Conservation (phyloP, 495 filamentous ascomycete genomes). For the Penicillium bialowiezense region DNA sequence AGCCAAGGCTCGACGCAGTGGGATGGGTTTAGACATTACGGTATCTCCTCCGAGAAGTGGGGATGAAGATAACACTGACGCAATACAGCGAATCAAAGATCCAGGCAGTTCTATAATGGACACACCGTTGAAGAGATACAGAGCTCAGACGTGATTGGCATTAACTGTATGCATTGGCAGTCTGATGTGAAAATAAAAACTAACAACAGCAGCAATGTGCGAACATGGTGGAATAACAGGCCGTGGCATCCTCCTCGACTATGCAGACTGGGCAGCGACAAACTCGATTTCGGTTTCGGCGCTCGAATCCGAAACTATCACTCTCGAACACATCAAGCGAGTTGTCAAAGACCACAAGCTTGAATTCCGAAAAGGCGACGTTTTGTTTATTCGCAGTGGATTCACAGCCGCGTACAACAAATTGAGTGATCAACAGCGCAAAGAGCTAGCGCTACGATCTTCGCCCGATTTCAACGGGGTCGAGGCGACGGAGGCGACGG, state of each 20-base stretch:
- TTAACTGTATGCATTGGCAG: conserved; percentile 32
- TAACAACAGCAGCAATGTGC: conserved; percentile 13
- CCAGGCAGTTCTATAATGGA: conserved; percentile 57
- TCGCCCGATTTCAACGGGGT: conserved; percentile 36
- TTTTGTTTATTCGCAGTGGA: conserved; percentile 49
- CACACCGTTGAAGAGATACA: conserved; percentile 56
- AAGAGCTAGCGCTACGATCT: conserved; percentile 16
- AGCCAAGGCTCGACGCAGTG: conserved; percentile 41
- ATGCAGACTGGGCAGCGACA: conserved; percentile 44
- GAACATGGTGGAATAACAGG: conserved; percentile 41
- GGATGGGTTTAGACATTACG: conserved; percentile 53
- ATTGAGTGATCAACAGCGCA: conserved; percentile 21
- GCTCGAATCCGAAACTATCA: conserved; percentile 32
- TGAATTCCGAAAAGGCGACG: conserved; percentile 42
- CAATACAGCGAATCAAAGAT: conserved; percentile 40
- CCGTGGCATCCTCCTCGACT: conserved; percentile 51
- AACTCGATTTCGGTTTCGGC: conserved; percentile 27
- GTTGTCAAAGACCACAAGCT: conserved; percentile 30
- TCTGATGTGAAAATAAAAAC: not conserved
- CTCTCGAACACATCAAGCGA: conserved; percentile 30
- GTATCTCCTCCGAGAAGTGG: conserved; percentile 8
- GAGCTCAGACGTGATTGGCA: conserved; percentile 26
- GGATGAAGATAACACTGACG: too few relatives aligned
- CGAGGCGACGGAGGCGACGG: conserved; percentile 30
- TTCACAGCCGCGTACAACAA: conserved; percentile 34